phyloP scores from a whole-genome alignment of 108 stramenopile genomes.

The Asterionellopsis glacialis region DNA sequence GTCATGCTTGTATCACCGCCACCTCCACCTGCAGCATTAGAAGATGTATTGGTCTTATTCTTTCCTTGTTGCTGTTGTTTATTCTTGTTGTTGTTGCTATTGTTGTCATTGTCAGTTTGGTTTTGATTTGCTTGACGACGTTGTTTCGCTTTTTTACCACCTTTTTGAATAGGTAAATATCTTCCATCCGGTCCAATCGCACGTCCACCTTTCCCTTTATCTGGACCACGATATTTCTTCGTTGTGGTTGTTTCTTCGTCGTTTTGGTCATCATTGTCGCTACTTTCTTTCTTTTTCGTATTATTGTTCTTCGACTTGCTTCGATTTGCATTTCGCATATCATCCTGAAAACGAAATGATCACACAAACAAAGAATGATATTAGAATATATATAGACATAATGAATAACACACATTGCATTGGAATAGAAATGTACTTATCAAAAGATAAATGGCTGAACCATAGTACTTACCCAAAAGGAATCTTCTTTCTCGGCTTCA shows the following conservation, averaged over 20 bases:
- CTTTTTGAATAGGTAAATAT: slow-evolving; percentile 3
- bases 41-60: background rate
- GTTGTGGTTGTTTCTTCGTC: slow-evolving; percentile 24
- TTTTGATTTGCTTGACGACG: background rate
- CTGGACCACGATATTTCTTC: slow-evolving; percentile 68
- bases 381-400: no score
- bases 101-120: background rate
- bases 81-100: background rate
- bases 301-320: slow-evolving; percentile 2
- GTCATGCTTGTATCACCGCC: slow-evolving; percentile 18
- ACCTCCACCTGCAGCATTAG: background rate
- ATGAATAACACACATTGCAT: no score
- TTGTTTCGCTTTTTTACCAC: background rate
- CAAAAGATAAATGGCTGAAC: no score
- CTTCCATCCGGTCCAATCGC: slow-evolving; percentile 73
- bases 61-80: slow-evolving; percentile 2
- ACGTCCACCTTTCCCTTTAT: slow-evolving; percentile 82
- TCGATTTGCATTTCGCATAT: slow-evolving; percentile 42
- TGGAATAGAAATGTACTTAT: no score
- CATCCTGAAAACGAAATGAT: background rate
- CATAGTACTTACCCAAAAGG: slow-evolving; percentile 56
- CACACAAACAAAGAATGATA: no score
- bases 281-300: slow-evolving; percentile 6
- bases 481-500: slow-evolving; percentile 56
- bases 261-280: slow-evolving; percentile 10